phyloP scores from a whole-genome alignment of 345 rosid genomes.

The Citrus trifoliata region DNA sequence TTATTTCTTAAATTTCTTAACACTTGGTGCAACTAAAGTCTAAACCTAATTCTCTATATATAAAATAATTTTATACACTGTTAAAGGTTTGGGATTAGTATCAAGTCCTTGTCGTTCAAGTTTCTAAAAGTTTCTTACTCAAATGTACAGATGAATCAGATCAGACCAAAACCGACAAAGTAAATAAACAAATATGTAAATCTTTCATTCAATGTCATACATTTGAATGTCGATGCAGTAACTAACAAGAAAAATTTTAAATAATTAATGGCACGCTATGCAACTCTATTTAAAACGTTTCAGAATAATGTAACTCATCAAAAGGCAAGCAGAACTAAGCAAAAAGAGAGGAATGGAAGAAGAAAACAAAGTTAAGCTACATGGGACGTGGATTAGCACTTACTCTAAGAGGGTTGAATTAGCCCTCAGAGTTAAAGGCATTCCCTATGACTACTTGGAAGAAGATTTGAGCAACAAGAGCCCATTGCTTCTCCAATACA shows the following conservation, averaged over 20 bases:
- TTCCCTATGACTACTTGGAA: constrained; percentile 37
- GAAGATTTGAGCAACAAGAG: constrained; percentile 48
- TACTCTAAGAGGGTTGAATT: constrained; percentile 36
- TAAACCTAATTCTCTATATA: not conserved
- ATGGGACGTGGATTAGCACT: constrained; percentile 32
- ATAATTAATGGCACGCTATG: too few relatives aligned
- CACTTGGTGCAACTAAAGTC: too few relatives aligned
- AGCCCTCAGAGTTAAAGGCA: constrained; percentile 41
- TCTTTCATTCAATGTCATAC: not conserved
- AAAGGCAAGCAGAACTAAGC: not conserved
- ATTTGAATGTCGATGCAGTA: not conserved
- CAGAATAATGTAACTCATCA: not conserved
- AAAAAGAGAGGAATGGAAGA: constrained; percentile 7
- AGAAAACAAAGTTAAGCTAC: constrained; percentile 34
- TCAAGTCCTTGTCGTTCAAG: not conserved
- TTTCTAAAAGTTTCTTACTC: not conserved
- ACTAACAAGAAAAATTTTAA: too few relatives aligned
- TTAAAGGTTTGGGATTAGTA: not conserved
- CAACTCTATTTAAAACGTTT: not conserved
- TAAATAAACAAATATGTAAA: too few relatives aligned
- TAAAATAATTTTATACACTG: not conserved
- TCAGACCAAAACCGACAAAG: not conserved
- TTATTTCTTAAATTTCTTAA: too few relatives aligned
- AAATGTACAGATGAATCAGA: not conserved
- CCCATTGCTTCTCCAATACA: constrained; percentile 26